A percentile compares a stretch with the other conserved stretches of the same genome.
Evolutionary conservation across 2,329 filamentous ascomycete species (phyloP).

Genomic region (Pseudogymnoascus sp.): DNA sequence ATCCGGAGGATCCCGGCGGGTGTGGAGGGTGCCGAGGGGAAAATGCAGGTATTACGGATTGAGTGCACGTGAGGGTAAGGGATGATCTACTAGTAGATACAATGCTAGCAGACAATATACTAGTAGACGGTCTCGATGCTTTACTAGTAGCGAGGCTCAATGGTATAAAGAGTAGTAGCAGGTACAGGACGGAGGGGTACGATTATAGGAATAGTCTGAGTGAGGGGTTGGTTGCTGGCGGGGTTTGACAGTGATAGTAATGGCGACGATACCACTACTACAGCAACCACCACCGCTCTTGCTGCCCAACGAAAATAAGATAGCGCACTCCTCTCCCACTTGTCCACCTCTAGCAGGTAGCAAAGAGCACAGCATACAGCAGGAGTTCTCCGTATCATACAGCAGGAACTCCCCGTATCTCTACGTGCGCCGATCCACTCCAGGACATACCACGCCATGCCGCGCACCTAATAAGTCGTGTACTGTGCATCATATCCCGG

Average conservation of each 20-base stretch:
- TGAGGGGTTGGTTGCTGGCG: not conserved
- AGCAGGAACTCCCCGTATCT: not conserved
- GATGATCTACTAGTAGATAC: not conserved
- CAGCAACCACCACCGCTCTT: not conserved
- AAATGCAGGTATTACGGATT: not conserved
- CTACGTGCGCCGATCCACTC: not conserved
- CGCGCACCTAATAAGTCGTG: constrained; percentile 8
- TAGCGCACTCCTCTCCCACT: not conserved
- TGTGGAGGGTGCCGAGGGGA: not conserved
- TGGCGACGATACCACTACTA: not conserved
- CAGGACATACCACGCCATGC: not conserved
- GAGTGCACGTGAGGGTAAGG: not conserved
- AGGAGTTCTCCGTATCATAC: not conserved
- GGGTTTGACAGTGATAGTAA: not conserved
- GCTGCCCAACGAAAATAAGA: constrained; percentile 8
- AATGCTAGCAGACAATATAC: not conserved
- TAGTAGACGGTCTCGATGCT: too few species aligned
- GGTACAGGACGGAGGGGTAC: too few species aligned
- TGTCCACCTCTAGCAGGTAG: not conserved
- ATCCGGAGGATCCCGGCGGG: not conserved
- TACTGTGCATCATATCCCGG: constrained; percentile 21
- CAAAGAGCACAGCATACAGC: not conserved
- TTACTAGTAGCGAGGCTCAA: too few species aligned
- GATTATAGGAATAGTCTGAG: not conserved
- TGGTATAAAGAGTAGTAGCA: not conserved